Evolutionary conservation across 495 filamentous ascomycete genomes (phyloP).

Genomic region (Talaromyces nanjingensis): DNA sequence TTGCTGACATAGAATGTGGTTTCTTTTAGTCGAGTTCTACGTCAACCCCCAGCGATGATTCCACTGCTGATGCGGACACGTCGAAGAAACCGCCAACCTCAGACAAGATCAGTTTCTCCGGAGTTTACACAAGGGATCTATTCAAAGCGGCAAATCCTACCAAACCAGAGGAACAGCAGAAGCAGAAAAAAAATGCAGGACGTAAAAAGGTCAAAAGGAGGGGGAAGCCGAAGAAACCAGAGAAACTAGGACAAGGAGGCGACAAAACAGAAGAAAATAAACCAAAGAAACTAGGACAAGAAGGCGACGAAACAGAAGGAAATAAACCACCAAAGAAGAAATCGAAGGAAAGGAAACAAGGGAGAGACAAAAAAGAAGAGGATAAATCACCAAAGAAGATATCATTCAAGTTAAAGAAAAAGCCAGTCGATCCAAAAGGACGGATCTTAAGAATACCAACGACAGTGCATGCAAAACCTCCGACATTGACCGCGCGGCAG

Average conservation of each 20-base stretch:
- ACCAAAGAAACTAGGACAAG: background rate
- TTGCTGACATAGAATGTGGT: background rate
- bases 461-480: background rate
- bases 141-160: conserved; percentile 1
- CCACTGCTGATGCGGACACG: background rate
- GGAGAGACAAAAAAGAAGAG: background rate
- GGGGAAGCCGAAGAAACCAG: background rate
- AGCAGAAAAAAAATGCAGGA: background rate
- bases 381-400: background rate
- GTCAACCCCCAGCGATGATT: background rate
- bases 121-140: background rate
- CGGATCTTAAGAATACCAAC: background rate
- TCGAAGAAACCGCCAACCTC: background rate
- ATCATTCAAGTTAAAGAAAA: background rate
- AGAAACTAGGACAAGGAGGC: background rate
- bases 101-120: background rate
- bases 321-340: background rate
- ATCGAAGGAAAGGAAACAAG: background rate
- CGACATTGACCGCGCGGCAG: background rate
- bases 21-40: background rate
- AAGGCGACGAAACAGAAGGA: background rate
- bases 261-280: background rate
- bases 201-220: background rate
- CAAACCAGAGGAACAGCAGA: background rate
- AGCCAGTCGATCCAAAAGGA: background rate